Evolutionary conservation across 1,284 basidiomycete genomes (phyloP).

Genomic region (Apiotrichum laibachii): DNA sequence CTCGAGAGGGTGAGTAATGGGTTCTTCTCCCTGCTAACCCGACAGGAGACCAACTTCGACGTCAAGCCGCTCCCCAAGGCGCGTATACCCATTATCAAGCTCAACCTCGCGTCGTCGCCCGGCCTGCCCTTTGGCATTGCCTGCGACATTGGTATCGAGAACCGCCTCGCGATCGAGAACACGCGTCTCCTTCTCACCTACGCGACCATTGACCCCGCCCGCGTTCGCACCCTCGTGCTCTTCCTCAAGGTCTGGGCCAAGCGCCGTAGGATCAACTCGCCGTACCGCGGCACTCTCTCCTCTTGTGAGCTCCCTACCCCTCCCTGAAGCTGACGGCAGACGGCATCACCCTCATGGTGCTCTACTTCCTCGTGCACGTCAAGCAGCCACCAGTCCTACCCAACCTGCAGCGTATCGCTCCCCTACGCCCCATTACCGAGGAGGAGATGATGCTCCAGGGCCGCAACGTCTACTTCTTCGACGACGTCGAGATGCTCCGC

Average conservation of each 20-base stretch:
- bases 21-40: not conserved
- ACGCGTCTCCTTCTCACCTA: constrained; percentile 94
- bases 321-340: constrained; percentile 48
- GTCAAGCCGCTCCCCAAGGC: constrained; percentile 94
- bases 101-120: constrained; percentile 84
- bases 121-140: constrained; percentile 82
- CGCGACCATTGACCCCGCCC: constrained; percentile 91
- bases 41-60: constrained; percentile 85
- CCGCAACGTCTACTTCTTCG: constrained; percentile 92
- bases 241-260: constrained; percentile 99
- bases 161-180: constrained; percentile 93
- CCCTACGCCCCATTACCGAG: constrained; percentile 75
- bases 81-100: constrained; percentile 97
- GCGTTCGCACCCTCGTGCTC: constrained; percentile 88
- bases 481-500: constrained; percentile 84
- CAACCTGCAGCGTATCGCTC: constrained; percentile 84
- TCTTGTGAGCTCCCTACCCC: constrained; percentile 58
- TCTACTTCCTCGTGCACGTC: constrained; percentile 95
- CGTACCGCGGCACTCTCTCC: constrained; percentile 92
- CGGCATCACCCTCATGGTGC: constrained; percentile 94
- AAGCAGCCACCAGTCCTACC: constrained; percentile 91
- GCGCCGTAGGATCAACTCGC: constrained; percentile 95
- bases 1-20: constrained; percentile 71
- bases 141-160: constrained; percentile 98
- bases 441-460: constrained; percentile 85